phyloP scores from a whole-genome alignment of 148 eudicot genomes.

The Cornus florida region DNA sequence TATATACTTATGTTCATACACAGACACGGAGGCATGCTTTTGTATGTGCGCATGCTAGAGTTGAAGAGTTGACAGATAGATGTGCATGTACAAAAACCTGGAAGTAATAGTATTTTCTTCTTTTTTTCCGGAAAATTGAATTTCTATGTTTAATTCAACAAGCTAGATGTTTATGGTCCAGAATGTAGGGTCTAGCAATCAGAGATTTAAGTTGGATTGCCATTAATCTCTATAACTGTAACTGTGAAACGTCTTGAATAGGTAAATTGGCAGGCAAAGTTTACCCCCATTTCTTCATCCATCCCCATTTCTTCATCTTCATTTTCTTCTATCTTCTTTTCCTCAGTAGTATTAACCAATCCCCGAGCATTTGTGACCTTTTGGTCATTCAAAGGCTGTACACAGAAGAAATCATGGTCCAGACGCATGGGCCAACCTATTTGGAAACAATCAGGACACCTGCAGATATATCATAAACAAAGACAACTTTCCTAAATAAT shows the following conservation, averaged over 20 bases:
- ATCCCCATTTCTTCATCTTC: conserved; percentile 59
- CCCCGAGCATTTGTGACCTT: conserved; percentile 33
- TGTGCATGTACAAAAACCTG: background rate
- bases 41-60: background rate
- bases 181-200: background rate
- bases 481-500: background rate
- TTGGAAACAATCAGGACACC: conserved; percentile 84
- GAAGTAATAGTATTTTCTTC: background rate
- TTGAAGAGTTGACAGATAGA: background rate
- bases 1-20: background rate
- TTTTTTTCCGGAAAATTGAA: background rate
- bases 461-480: conserved; percentile 33
- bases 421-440: conserved; percentile 92
- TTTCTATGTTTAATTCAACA: background rate
- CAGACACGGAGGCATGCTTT: background rate
- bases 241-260: background rate
- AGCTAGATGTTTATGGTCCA: background rate
- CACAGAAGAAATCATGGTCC: conserved; percentile 78
- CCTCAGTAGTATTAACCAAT: conserved; percentile 23
- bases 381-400: conserved; percentile 20
- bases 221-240: background rate
- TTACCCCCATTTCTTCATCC: conserved; percentile 73
- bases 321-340: conserved; percentile 33
- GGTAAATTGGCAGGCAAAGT: conserved; percentile 15
- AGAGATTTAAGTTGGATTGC: background rate